These are phyloP conservation scores for Rubia tinctorum DNA, from an alignment of 305 asterid species.

Conservation along the genomic window DNA sequence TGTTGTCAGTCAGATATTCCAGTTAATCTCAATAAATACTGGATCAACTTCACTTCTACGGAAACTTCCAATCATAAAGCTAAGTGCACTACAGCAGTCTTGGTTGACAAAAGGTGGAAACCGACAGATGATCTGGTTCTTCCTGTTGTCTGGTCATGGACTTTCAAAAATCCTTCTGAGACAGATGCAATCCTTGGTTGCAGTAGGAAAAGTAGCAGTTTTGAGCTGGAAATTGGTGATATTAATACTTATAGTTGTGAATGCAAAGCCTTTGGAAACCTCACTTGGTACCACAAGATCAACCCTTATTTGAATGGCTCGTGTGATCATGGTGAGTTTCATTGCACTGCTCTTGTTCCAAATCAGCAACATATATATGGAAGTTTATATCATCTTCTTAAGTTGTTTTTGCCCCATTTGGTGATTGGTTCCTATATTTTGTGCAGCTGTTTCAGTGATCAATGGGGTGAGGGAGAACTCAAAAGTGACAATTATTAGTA, in stretches of 20 bases:
- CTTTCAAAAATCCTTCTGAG: not conserved
- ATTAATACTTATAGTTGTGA: not conserved
- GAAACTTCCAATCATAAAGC: not conserved
- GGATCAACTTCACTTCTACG: slow-evolving; percentile 7
- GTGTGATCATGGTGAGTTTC: not conserved
- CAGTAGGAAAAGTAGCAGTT: not conserved
- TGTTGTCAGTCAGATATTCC: slow-evolving; percentile 23
- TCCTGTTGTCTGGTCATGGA: slow-evolving; percentile 10
- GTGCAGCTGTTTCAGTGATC: not conserved
- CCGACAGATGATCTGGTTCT: not conserved
- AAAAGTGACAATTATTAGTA: not conserved
- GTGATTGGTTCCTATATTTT: not conserved
- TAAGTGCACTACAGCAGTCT: not conserved
- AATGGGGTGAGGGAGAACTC: not conserved
- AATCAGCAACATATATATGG: not conserved
- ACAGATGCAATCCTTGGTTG: not conserved
- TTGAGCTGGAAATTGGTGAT: not conserved
- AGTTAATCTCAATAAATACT: slow-evolving; percentile 10
- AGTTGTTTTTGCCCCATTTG: not conserved
- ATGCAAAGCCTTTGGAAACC: not conserved
- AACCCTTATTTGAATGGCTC: slow-evolving; percentile 1
- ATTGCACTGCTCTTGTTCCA: not conserved
- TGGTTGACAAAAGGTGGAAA: slow-evolving; percentile 2
- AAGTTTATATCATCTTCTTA: not conserved
- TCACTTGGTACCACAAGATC: not conserved